These are phyloP conservation scores for Cordyceps farinosa DNA, from an alignment of 2,329 filamentous ascomycete genomes.

Conservation along the genomic window DNA sequence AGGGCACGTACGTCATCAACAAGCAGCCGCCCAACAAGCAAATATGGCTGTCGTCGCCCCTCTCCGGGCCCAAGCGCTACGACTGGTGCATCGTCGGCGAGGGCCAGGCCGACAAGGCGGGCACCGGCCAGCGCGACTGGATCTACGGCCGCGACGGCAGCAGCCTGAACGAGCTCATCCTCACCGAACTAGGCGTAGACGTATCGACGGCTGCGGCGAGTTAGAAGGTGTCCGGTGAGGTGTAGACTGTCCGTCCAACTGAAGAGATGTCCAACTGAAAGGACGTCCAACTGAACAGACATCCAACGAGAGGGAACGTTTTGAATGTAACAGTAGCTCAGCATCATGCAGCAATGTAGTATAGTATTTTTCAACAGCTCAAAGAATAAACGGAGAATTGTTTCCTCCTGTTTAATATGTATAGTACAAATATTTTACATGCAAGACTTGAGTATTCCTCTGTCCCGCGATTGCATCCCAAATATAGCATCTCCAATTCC, in stretches of 20 bases:
- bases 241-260: not conserved
- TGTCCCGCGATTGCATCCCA: not conserved
- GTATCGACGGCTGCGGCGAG: slow-evolving; percentile 36
- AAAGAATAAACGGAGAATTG: not conserved
- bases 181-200: slow-evolving; percentile 70
- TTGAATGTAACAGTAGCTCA: not conserved
- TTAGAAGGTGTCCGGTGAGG: slow-evolving; percentile 20
- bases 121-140: slow-evolving; percentile 72
- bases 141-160: slow-evolving; percentile 82
- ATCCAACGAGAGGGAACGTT: no score
- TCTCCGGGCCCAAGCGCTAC: slow-evolving; percentile 89
- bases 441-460: not conserved
- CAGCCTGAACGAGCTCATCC: slow-evolving; percentile 68
- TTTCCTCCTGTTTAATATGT: not conserved
- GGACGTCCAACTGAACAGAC: not conserved
- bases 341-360: not conserved
- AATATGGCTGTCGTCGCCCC: slow-evolving; percentile 92
- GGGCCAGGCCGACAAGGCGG: slow-evolving; percentile 71
- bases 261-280: no score
- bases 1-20: slow-evolving; percentile 90
- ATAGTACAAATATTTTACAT: not conserved
- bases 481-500: not conserved
- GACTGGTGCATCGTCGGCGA: slow-evolving; percentile 80
- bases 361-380: not conserved
- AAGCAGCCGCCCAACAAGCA: slow-evolving; percentile 98